Evolutionary conservation across 352 stramenopile species (phyloP).

Genomic region (Thraustochytrium sp.): DNA sequence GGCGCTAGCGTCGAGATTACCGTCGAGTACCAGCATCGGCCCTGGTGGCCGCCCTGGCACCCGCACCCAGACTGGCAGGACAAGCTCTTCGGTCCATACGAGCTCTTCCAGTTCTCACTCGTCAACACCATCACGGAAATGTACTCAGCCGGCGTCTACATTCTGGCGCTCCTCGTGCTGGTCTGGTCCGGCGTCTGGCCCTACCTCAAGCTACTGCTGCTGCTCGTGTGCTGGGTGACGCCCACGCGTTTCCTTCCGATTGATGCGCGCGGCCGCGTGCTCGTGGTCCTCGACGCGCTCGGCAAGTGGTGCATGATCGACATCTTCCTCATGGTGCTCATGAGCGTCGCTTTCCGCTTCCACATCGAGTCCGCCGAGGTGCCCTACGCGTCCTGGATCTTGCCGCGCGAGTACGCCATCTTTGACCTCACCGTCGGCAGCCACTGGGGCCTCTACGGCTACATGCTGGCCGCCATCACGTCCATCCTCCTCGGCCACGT

Average conservation of each 20-base stretch:
- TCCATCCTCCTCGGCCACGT: slow-evolving; percentile 61
- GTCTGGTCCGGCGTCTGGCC: slow-evolving; percentile 66
- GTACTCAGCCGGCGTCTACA: slow-evolving; percentile 58
- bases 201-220: slow-evolving; percentile 62
- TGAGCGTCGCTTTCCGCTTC: slow-evolving; percentile 68
- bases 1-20: slow-evolving; percentile 31
- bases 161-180: slow-evolving; percentile 61
- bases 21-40: neutral
- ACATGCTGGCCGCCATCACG: slow-evolving; percentile 60
- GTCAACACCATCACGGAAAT: slow-evolving; percentile 49
- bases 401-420: slow-evolving; percentile 50
- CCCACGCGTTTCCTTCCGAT: neutral
- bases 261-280: slow-evolving; percentile 52
- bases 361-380: slow-evolving; percentile 49
- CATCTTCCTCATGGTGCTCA: slow-evolving; percentile 66
- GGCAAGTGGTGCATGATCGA: slow-evolving; percentile 70
- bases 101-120: slow-evolving; percentile 50
- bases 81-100: neutral
- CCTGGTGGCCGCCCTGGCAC: neutral
- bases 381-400: neutral
- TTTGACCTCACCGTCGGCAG: slow-evolving; percentile 61
- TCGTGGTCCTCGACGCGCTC: slow-evolving; percentile 61
- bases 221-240: slow-evolving; percentile 56
- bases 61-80: neutral
- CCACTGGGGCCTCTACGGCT: slow-evolving; percentile 63